Evolutionary conservation across 345 rosid genomes (phyloP).

Genomic region (Murraya koenigii): DNA sequence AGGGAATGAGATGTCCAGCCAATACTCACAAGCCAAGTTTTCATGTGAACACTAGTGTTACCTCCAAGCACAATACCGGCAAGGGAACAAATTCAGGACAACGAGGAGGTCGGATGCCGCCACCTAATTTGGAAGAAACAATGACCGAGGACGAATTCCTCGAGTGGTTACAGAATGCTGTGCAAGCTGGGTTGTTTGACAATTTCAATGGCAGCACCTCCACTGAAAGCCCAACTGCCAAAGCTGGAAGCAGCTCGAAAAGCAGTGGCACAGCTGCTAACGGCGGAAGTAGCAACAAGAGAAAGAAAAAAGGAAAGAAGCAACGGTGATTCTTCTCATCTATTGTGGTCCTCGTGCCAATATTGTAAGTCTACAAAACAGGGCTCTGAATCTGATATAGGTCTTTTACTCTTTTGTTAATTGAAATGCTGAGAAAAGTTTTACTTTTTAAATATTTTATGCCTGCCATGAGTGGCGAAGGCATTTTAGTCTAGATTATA

Average conservation of each 20-base stretch:
- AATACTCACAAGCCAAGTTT: constrained; percentile 97
- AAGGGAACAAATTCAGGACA: constrained; percentile 67
- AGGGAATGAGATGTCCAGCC: constrained; percentile 96
- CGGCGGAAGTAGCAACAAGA: constrained; percentile 48
- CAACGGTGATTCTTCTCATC: constrained; percentile 49
- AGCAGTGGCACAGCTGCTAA: constrained; percentile 26
- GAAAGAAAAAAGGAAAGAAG: constrained; percentile 80
- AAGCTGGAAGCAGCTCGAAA: constrained; percentile 39
- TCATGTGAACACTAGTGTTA: constrained; percentile 80
- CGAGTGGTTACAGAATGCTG: constrained; percentile 89
- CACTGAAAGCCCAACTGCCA: constrained; percentile 40
- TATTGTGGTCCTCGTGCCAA: neutral
- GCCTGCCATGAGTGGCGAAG: constrained; percentile 4
- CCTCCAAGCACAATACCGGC: constrained; percentile 42
- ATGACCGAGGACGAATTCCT: constrained; percentile 88
- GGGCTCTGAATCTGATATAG: neutral
- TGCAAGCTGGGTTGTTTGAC: constrained; percentile 73
- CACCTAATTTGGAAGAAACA: constrained; percentile 65
- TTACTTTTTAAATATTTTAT: constrained; percentile 7
- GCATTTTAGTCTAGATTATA: constrained; percentile 1
- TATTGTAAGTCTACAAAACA: constrained; percentile 9
- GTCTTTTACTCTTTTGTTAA: constrained; percentile 11
- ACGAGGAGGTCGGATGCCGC: constrained; percentile 54
- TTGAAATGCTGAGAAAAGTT: constrained; percentile 1
- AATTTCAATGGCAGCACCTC: constrained; percentile 32